These are phyloP conservation scores for Drosera capensis DNA, from an alignment of 148 eudicot genomes.

Conservation along the genomic window DNA sequence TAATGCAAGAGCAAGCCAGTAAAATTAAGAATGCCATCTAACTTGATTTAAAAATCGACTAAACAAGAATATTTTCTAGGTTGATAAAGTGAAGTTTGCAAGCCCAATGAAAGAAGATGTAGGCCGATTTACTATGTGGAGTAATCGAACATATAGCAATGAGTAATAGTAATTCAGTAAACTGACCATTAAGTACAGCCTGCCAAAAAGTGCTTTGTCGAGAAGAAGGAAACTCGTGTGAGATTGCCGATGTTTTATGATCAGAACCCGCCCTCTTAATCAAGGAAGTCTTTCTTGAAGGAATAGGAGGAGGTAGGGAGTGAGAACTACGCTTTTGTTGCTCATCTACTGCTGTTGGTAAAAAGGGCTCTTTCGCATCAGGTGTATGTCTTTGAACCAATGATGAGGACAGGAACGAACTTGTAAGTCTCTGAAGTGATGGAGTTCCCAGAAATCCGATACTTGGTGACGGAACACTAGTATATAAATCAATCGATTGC, in stretches of 20 bases:
- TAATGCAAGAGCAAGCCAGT: too few species aligned
- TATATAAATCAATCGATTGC: conserved; percentile 75
- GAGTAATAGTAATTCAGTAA: background rate
- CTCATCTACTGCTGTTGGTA: conserved; percentile 35
- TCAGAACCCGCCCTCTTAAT: conserved; percentile 29
- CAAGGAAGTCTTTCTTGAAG: conserved; percentile 32
- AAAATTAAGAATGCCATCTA: too few species aligned
- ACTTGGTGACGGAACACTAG: conserved; percentile 69
- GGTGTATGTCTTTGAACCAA: conserved; percentile 64
- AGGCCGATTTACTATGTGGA: too few species aligned
- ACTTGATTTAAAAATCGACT: too few species aligned
- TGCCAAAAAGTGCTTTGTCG: conserved; percentile 64
- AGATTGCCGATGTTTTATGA: conserved; percentile 22
- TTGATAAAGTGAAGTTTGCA: too few species aligned
- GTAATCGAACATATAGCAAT: background rate
- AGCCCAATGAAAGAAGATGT: too few species aligned
- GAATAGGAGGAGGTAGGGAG: conserved; percentile 50
- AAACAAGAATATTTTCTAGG: too few species aligned
- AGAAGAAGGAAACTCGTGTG: conserved; percentile 42
- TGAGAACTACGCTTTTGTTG: conserved; percentile 60
- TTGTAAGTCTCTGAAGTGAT: conserved; percentile 43
- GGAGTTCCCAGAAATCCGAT: conserved; percentile 60
- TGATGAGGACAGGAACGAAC: conserved; percentile 62
- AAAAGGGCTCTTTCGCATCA: conserved; percentile 56
- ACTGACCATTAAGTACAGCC: conserved; percentile 80